phyloP scores from a whole-genome alignment of 2,329 filamentous ascomycete species.

The Epichloe coenophiala region DNA sequence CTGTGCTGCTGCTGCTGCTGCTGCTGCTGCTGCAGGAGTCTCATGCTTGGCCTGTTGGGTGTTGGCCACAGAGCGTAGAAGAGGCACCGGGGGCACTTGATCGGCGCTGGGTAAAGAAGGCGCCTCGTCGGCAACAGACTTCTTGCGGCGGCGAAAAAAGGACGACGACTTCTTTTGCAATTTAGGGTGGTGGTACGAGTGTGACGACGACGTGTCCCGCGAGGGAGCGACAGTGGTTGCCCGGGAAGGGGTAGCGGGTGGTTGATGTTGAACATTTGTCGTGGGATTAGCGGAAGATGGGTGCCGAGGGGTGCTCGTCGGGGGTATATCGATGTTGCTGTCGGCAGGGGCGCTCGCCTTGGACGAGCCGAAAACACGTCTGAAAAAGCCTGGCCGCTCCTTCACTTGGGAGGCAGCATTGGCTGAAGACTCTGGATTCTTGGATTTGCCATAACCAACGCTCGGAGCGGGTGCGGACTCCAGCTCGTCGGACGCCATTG shows the following conservation, averaged over 20 bases:
- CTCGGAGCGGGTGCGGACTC: slow-evolving; percentile 45
- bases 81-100: slow-evolving; percentile 26
- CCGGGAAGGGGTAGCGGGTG: slow-evolving; percentile 23
- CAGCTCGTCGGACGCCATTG: slow-evolving; percentile 23
- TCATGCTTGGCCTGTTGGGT: slow-evolving; percentile 17
- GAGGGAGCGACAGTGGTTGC: slow-evolving; percentile 33
- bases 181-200: slow-evolving; percentile 34
- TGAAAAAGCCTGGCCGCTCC: slow-evolving; percentile 79
- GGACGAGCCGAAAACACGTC: slow-evolving; percentile 74
- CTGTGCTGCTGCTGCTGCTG: slow-evolving; percentile 9
- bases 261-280: slow-evolving; percentile 28
- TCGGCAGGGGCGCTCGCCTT: slow-evolving; percentile 27
- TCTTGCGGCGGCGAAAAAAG: slow-evolving; percentile 94
- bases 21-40: slow-evolving; percentile 10
- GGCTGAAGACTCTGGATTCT: slow-evolving; percentile 35
- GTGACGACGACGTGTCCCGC: slow-evolving; percentile 29
- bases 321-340: not conserved
- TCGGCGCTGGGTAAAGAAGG: slow-evolving; percentile 43
- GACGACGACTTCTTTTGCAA: slow-evolving; percentile 86
- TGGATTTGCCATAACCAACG: slow-evolving; percentile 45
- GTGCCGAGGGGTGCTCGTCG: slow-evolving; percentile 3
- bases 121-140: slow-evolving; percentile 62
- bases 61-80: slow-evolving; percentile 19
- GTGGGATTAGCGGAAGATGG: slow-evolving; percentile 21
- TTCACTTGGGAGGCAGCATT: slow-evolving; percentile 36